Base-by-base conservation (phyloP, 495 filamentous ascomycete genomes). In the Pseudomonodictys pantanalensis region DNA sequence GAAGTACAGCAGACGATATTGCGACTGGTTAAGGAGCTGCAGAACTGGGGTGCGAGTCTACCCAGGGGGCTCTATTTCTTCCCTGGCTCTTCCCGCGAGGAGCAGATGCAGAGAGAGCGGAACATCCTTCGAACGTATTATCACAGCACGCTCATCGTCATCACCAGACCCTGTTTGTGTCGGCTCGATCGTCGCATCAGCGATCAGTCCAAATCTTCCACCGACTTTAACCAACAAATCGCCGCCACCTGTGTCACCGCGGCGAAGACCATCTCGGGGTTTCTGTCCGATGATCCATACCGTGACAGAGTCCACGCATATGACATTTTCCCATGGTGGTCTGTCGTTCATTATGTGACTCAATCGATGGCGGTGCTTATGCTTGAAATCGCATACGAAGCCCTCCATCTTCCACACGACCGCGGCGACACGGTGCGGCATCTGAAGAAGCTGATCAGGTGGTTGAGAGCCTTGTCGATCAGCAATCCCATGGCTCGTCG, bases 161-260 rank as follows among this genome's bases (percentile, higher is more conserved):
- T 86, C 38, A 79, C 81, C 56, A 77, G 83, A 7, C 84, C 85
- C 0, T 86, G 81, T 57, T 76, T 87, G 9, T 84, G 81, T 62
- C 76, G 77, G 1, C 62, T 81, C 1, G 78, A 81, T n/a, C 49
- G 74, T 60, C 64, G 70, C 4, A 77, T 79, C 52, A 64, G 67
- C 3, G 71, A 77, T 38, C 75, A 79, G 51, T 71, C 76, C 1
- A 61, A 72, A 10, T 66, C 67, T 15, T 78, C 76, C 1, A 74
- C 74, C 45, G 72, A 77, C 3, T 82, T 81, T 57, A 81, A 79
- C 58, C 75, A 67, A 52, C 76, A 76, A 56, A 74, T 75, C 12
- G 84, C 82, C 0, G 73, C 73, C 22, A 76, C 75, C 3, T 88
- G 85, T 64, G 77, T 88, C 8, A 71, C 77, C 32, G 77, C 84